phyloP scores from a whole-genome alignment of 352 stramenopile genomes.

The Phytophthora melonis region DNA sequence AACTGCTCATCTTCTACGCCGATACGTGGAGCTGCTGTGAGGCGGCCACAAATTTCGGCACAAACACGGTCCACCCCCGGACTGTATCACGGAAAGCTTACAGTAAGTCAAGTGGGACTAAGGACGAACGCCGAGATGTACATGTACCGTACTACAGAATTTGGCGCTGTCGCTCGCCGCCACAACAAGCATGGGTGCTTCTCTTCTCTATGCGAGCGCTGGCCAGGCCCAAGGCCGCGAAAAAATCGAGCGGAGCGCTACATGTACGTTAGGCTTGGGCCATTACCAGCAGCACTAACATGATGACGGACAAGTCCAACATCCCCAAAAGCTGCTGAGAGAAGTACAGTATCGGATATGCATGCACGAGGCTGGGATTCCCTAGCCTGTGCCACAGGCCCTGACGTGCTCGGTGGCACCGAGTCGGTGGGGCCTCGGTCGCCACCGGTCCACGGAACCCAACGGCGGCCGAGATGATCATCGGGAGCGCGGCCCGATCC shows the following conservation, averaged over 20 bases:
- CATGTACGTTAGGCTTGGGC: too few relatives aligned
- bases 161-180: not conserved
- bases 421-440: not conserved
- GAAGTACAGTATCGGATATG: too few relatives aligned
- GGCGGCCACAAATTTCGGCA: conserved; percentile 34
- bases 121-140: conserved; percentile 1
- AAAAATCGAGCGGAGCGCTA: not conserved
- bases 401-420: not conserved
- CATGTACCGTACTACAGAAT: too few relatives aligned
- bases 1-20: conserved; percentile 31
- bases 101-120: not conserved
- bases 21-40: conserved; percentile 25
- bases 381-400: too few relatives aligned
- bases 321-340: too few relatives aligned
- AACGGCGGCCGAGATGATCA: conserved; percentile 1
- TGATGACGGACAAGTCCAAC: too few relatives aligned
- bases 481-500: conserved; percentile 3
- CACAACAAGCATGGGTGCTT: not conserved
- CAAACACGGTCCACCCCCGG: conserved; percentile 37
- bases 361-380: too few relatives aligned
- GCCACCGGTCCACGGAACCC: conserved; percentile 5
- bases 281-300: too few relatives aligned
- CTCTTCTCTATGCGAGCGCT: not conserved
- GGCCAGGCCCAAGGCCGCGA: not conserved
- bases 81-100: conserved; percentile 32